Percentiles rank a stretch among this genome's conserved stretches.
Conservation (phyloP, 441 rosid genomes). For the Kokia cookei region DNA sequence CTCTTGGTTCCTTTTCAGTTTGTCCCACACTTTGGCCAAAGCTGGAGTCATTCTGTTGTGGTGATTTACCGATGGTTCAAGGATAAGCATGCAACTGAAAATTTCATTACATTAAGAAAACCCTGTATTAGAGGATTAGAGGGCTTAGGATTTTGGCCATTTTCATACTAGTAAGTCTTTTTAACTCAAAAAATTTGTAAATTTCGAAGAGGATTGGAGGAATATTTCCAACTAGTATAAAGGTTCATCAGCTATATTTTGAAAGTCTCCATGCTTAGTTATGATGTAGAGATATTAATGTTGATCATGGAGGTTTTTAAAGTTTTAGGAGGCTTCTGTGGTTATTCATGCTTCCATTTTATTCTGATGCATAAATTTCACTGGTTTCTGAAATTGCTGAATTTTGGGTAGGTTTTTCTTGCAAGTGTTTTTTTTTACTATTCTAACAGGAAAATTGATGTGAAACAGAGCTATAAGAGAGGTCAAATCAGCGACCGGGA, state of each 20-base stretch:
- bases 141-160: neutral
- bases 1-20: neutral
- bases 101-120: neutral
- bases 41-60: neutral
- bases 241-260: neutral
- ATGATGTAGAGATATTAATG: neutral
- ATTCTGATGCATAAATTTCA: neutral
- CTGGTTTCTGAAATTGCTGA: neutral
- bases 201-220: neutral
- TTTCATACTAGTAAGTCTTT: neutral
- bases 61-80: neutral
- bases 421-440: conserved; percentile 9
- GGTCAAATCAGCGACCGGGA: conserved; percentile 54
- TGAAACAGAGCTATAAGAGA: conserved; percentile 54
- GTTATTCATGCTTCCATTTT: neutral
- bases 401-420: neutral
- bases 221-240: neutral
- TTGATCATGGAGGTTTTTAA: neutral
- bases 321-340: neutral
- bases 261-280: neutral
- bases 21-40: neutral
- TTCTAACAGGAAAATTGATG: conserved; percentile 9
- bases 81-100: neutral
- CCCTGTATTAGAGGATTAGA: neutral
- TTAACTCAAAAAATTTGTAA: neutral